Base-by-base conservation (phyloP, 192 early-diverging fungal species). In the Radiomyces spectabilis region DNA sequence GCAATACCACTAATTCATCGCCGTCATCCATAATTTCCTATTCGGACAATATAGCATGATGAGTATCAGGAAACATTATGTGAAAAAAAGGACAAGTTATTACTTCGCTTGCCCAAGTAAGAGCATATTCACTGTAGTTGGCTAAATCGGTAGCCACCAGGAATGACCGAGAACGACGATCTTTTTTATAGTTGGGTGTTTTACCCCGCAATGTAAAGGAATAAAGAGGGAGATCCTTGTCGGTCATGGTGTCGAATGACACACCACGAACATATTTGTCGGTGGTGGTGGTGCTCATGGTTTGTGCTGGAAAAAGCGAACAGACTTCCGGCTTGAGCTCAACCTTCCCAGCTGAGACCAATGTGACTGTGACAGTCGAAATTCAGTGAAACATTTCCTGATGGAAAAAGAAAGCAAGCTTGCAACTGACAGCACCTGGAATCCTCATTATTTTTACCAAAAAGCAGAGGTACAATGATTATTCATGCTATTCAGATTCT, bases 91-190 rank as follows among this genome's bases (percentile, higher is more conserved):
- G 25, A 43, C 19, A 46, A 2, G 18, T 21, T 53, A 37, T 27
- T 49, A 70, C 68, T 24, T 70, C 72, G 51, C 69, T 72, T 3
- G 66, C 59, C 77, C 77, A 80, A 26, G 66, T 39, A 0, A 80
- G 47, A 29, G 74, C 77, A 63, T 74, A 66, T 8, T 73, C 65
- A 43, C 69, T 72, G 37, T 80, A 72, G 15, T 67, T 73, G 27
- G 67, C 73, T 34, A 80, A 52, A 54, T 80, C 77, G 19, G 74
- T 74, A 16, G 74, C 74, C 15, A 80, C 63, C 19, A 80, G 48
- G 34, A 80, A 80, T 2, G 71, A 69, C 29, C 77, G 41, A 19
- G 61, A 56, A 10, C 56, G 34, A 51, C 63, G 61, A 10, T 64
- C 65, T 12, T 71, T 44, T 22, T 53, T 43, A 46, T 66, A 79